Percentiles rank a stretch among this genome's conserved stretches.
phyloP scores from a whole-genome alignment of 352 stramenopile genomes.

The Globisporangium alternatum region DNA sequence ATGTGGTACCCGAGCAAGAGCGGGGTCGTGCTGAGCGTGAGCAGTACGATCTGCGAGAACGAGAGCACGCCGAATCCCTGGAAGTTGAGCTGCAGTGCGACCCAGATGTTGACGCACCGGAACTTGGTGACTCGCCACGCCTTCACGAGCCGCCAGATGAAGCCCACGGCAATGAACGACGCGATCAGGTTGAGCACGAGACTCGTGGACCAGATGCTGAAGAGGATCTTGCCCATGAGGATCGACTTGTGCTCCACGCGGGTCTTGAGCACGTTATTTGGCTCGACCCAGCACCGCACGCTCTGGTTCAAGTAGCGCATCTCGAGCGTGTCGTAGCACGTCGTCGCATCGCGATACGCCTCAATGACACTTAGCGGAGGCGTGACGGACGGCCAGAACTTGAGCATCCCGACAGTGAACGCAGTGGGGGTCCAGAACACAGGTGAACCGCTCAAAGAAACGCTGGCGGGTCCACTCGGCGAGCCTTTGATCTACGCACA shows the following conservation, averaged over 20 bases:
- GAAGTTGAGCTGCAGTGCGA: conserved; percentile 34
- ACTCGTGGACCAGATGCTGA: conserved; percentile 42
- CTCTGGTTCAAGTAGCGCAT: conserved; percentile 35
- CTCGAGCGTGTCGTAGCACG: conserved; percentile 35
- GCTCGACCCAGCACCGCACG: conserved; percentile 37
- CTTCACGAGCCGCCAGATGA: conserved; percentile 21
- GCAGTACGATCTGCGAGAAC: conserved; percentile 26
- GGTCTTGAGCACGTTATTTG: conserved; percentile 17
- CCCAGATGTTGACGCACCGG: conserved; percentile 25
- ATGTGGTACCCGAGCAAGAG: conserved; percentile 32
- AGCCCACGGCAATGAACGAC: conserved; percentile 23
- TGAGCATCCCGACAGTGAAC: conserved; percentile 23
- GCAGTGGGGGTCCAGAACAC: conserved; percentile 28
- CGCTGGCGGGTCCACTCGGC: conserved; percentile 14
- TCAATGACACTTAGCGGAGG: conserved; percentile 32
- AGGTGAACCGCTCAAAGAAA: conserved; percentile 20
- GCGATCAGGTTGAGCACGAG: conserved; percentile 35
- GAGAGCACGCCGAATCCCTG: conserved; percentile 33
- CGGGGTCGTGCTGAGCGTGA: conserved; percentile 27
- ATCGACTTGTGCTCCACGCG: conserved; percentile 25
- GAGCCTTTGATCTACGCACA: conserved; percentile 17
- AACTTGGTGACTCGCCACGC: conserved; percentile 25
- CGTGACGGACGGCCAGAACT: conserved; percentile 30
- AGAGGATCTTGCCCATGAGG: conserved; percentile 28
- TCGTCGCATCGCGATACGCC: conserved; percentile 25